Conservation (phyloP, 345 rosid species). For the Hibiscus tridactylites region DNA sequence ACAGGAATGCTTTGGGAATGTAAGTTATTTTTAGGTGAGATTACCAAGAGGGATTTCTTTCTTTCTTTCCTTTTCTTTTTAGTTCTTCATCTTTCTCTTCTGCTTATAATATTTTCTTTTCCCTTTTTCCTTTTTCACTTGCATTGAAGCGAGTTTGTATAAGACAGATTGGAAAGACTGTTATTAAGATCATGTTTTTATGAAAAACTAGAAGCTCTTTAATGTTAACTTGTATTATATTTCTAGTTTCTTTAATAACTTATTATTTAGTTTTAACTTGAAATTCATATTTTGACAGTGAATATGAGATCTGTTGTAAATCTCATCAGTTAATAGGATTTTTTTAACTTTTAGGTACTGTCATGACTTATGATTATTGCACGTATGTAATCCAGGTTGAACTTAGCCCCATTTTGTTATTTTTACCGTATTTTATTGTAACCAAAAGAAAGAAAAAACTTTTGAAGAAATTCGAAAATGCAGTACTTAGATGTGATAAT, state of each 20-base stretch:
- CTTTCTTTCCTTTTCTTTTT: neutral
- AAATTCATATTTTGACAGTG: neutral
- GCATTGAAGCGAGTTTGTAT: conserved; percentile 21
- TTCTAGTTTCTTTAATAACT: neutral
- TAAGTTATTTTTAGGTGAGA: conserved; percentile 23
- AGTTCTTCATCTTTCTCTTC: neutral
- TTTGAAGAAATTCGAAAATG: neutral
- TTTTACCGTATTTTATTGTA: neutral
- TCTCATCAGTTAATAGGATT: too few species aligned
- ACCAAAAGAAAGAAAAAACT: neutral
- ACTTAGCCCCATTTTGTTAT: neutral
- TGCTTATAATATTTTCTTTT: neutral
- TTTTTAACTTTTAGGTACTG: neutral
- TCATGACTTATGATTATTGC: neutral
- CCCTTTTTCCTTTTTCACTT: neutral
- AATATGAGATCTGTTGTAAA: neutral
- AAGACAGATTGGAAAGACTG: conserved; percentile 17
- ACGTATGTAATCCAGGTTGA: neutral
- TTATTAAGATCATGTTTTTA: conserved; percentile 5
- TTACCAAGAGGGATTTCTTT: conserved; percentile 24
- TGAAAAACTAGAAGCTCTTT: neutral
- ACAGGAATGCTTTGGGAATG: conserved; percentile 33
- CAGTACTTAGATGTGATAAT: neutral
- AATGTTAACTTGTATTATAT: neutral
- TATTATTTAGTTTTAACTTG: neutral